Conservation (phyloP, 495 filamentous ascomycete genomes). For the Eremomyces bilateralis region DNA sequence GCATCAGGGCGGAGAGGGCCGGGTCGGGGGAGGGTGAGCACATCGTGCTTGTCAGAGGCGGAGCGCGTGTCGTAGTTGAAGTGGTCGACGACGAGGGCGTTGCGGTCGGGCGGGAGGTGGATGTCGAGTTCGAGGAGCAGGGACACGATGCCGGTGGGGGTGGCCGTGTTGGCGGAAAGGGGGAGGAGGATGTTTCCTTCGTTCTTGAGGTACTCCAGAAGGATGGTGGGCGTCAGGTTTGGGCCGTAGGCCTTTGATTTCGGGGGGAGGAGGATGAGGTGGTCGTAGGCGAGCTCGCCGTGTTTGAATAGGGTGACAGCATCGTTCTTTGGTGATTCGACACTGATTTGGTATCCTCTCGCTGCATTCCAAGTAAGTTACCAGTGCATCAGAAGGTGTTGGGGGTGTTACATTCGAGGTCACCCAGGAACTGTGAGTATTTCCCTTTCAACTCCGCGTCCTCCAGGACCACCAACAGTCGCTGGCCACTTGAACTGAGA, state of each 20-base stretch:
- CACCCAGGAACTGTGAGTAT: constrained; percentile 65
- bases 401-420: constrained; percentile 45
- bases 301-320: constrained; percentile 62
- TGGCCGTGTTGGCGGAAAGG: constrained; percentile 52
- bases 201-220: constrained; percentile 78
- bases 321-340: constrained; percentile 73
- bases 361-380: constrained; percentile 25
- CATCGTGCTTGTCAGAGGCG: constrained; percentile 66
- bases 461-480: constrained; percentile 72
- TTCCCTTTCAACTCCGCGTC: constrained; percentile 52
- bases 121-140: constrained; percentile 84
- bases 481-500: constrained; percentile 56
- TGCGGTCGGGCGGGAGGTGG: constrained; percentile 65
- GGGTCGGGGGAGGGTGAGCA: constrained; percentile 52
- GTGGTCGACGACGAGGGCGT: constrained; percentile 72
- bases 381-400: constrained; percentile 1
- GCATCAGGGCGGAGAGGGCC: constrained; percentile 38
- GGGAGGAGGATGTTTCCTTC: constrained; percentile 81
- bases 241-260: constrained; percentile 86
- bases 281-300: constrained; percentile 77
- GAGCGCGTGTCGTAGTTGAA: constrained; percentile 73
- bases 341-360: constrained; percentile 58
- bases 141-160: constrained; percentile 58
- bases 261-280: constrained; percentile 66
- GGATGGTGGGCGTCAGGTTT: constrained; percentile 58